phyloP scores from a whole-genome alignment of 2,329 filamentous ascomycete genomes.

The Neofusicoccum laricinum region DNA sequence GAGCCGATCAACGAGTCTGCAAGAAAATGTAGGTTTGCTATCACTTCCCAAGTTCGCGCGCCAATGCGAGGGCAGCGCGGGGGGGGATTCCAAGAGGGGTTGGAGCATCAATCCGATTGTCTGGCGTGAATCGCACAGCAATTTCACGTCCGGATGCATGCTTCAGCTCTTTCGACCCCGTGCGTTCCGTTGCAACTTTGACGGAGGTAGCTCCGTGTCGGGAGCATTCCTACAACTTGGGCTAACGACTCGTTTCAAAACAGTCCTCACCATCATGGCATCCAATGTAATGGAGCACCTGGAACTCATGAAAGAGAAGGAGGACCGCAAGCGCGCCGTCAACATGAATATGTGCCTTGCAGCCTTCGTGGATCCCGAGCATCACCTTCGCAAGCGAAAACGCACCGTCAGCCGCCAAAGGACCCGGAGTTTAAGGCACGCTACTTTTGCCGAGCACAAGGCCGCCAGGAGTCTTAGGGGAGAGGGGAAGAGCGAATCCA shows the following conservation, averaged over 20 bases:
- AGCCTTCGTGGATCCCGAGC: constrained; percentile 26
- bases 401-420: background rate
- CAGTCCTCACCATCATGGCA: constrained; percentile 28
- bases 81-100: background rate
- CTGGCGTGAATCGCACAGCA: background rate
- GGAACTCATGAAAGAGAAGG: constrained; percentile 33
- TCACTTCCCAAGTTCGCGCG: background rate
- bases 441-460: constrained; percentile 7
- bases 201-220: background rate
- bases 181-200: background rate
- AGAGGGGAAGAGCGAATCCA: background rate
- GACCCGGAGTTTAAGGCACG: background rate
- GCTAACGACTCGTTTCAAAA: constrained; percentile 11
- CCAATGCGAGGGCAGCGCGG: background rate
- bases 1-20: constrained; percentile 20
- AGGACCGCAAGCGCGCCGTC: constrained; percentile 26
- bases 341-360: constrained; percentile 28
- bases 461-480: background rate
- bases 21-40: constrained; percentile 19
- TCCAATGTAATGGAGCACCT: constrained; percentile 33
- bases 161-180: background rate
- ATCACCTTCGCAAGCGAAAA: constrained; percentile 16
- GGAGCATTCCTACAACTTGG: background rate
- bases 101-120: background rate
- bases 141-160: background rate